Percentiles rank a stretch among this genome's conserved stretches.
Evolutionary conservation across 1,284 basidiomycete species (phyloP).

Genomic region (Trichosporon coremiiforme): DNA sequence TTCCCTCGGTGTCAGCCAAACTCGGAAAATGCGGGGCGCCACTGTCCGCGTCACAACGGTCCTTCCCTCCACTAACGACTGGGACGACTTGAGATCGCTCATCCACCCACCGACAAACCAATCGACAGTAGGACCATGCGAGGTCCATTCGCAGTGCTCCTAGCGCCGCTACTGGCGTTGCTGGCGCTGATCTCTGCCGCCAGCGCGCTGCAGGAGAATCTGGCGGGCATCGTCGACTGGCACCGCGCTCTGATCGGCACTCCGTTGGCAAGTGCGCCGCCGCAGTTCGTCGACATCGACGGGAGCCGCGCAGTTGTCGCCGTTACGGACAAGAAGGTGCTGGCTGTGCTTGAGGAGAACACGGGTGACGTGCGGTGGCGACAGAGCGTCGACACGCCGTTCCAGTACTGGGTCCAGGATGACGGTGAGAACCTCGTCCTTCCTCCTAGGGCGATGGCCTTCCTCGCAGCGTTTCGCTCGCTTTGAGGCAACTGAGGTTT

Average conservation of each 20-base stretch:
- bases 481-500: too few relatives aligned
- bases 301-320: constrained; percentile 56
- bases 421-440: constrained; percentile 59
- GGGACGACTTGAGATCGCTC: neutral
- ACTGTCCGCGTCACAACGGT: constrained; percentile 5
- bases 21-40: neutral
- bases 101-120: neutral
- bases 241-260: constrained; percentile 73
- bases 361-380: constrained; percentile 61
- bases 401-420: constrained; percentile 63
- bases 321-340: constrained; percentile 73
- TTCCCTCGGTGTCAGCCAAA: neutral
- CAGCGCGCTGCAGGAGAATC: constrained; percentile 42
- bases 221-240: constrained; percentile 83
- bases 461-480: too few relatives aligned
- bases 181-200: constrained; percentile 24
- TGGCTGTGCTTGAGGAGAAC: constrained; percentile 73
- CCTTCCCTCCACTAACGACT: neutral
- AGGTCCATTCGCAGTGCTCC: neutral
- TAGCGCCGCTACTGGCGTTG: constrained; percentile 4
- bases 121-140: constrained; percentile 8
- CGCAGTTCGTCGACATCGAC: constrained; percentile 42
- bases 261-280: constrained; percentile 60
- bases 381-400: neutral
- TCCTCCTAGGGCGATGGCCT: too few relatives aligned